Base-by-base conservation (phyloP, 2,329 filamentous ascomycete genomes). In the Cladorrhinum sp. region DNA sequence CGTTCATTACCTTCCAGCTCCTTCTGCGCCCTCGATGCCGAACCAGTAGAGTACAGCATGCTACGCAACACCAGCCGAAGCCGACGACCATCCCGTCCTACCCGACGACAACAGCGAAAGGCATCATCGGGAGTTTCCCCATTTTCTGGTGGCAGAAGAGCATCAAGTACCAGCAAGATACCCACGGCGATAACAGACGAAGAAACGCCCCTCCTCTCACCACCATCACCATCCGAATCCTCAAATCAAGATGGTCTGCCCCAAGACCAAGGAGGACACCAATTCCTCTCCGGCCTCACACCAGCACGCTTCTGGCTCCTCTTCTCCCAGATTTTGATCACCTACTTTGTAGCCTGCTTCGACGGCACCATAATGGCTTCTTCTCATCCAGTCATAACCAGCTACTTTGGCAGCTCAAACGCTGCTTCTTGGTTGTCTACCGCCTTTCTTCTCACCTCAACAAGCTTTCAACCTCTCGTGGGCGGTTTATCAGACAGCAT, bases 291-390 rank as follows among this genome's bases (percentile, higher is more conserved):
- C 63, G 76, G 77, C 63, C 77, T 79, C 41, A 76, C 81, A 8
- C 72, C 71, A 29, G 71, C 75, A 7, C 77, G 80, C 27, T 90
- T 90, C 75, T 86, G 84, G 81, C 70, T 85, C 62, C 83, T 89
- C 59, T 90, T 89, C 69, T 66, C 75, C 5, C 81, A 82, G 55
- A 78, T 89, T 51, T 74, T 88, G 62, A 70, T 81, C n/a, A 78
- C 79, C 3, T 83, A 84, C 68, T 83, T 87, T 63, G 77, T 86
- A 16, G 76, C 78, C 32, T 85, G 80, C 71, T 93, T 93, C 69
- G 91, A 93, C 76, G 82, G 84, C 10, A 93, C 90, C 3, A 83
- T 93, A 65, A 92, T 93, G 89, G 89, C 89, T 3, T 91, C 89
- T 2, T 88, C 83, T 48, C 90, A 95, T 72, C 90, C 90, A 0